phyloP scores from a whole-genome alignment of 106 monocot species.

The Dioscorea alata region DNA sequence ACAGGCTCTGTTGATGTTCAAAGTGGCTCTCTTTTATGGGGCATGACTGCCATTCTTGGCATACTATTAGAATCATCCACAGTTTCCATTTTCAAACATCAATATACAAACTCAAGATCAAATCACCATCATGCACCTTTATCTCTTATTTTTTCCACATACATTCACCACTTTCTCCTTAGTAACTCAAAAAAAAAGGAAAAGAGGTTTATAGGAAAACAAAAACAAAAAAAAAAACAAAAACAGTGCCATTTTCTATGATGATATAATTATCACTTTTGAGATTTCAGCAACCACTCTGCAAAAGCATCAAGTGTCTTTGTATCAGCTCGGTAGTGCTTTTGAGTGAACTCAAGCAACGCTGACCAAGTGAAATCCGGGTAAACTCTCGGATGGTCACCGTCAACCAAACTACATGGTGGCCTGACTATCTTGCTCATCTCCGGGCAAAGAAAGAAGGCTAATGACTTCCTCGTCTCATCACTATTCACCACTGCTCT shows the following conservation, averaged over 20 bases:
- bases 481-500: slow-evolving; percentile 77
- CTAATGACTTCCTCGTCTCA: slow-evolving; percentile 58
- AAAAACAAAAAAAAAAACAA: not conserved
- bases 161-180: not conserved
- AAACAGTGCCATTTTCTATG: no score
- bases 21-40: not conserved
- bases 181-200: not conserved
- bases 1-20: not conserved
- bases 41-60: not conserved
- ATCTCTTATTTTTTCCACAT: not conserved
- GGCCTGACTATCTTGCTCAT: slow-evolving; percentile 58
- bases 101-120: not conserved
- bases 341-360: slow-evolving; percentile 91
- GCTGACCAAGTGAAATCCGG: slow-evolving; percentile 92
- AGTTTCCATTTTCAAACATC: not conserved
- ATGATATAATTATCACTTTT: not conserved
- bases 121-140: not conserved
- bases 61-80: not conserved
- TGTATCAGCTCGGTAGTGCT: slow-evolving; percentile 81
- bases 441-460: slow-evolving; percentile 77
- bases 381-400: slow-evolving; percentile 45
- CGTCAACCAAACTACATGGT: slow-evolving; percentile 39
- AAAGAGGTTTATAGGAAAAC: no score
- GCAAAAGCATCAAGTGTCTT: slow-evolving; percentile 77
- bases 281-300: slow-evolving; percentile 36